Conservation (phyloP, 768 basidiomycete genomes). For the Lactarius hatsudake region DNA sequence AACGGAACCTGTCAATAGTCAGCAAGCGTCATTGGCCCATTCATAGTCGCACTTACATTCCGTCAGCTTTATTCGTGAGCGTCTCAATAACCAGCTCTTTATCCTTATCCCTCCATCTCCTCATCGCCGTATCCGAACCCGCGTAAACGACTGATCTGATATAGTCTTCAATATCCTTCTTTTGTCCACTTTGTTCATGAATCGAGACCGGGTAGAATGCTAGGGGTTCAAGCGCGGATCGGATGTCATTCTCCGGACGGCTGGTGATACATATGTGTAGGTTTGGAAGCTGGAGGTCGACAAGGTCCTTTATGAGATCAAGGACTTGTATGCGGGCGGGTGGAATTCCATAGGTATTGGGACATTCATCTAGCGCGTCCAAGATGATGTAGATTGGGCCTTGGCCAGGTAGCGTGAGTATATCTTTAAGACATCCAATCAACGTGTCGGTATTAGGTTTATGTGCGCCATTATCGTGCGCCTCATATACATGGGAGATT, state of each 20-base stretch:
- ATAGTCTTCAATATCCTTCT: too few relatives aligned
- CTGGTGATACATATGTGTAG: too few relatives aligned
- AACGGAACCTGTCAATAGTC: neutral
- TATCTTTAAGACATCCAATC: neutral
- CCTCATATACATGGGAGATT: too few relatives aligned
- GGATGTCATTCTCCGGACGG: too few relatives aligned
- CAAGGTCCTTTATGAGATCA: neutral
- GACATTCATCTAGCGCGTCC: slow-evolving; percentile 6
- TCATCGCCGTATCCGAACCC: neutral
- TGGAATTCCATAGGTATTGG: neutral
- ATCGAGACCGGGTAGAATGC: too few relatives aligned
- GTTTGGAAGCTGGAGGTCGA: too few relatives aligned
- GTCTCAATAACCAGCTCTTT: neutral
- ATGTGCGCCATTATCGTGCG: too few relatives aligned
- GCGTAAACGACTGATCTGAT: neutral
- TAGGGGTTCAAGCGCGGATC: too few relatives aligned
- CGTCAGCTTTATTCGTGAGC: neutral
- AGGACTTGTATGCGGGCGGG: neutral
- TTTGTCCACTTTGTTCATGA: too few relatives aligned
- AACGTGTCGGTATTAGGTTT: neutral
- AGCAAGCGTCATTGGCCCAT: neutral
- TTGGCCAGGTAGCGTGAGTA: too few relatives aligned
- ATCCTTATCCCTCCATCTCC: neutral
- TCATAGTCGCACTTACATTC: neutral
- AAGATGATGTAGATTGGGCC: neutral